Conservation (phyloP, 441 rosid species). For the Euphorbia corollata region DNA sequence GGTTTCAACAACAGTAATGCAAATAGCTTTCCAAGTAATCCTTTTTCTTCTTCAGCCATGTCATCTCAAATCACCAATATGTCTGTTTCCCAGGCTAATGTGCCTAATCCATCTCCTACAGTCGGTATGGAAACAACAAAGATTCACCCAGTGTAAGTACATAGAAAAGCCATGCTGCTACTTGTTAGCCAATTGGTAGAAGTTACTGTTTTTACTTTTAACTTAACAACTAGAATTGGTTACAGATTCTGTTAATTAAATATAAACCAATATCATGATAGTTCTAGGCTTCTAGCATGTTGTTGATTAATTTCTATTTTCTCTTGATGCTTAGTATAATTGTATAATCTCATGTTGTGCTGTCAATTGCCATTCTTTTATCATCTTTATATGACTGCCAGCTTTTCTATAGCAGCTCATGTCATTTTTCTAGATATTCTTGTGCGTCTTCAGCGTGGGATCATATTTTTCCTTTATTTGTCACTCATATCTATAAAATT, state of each 20-base stretch:
- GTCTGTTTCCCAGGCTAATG: conserved; percentile 21
- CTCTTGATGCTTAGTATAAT: background rate
- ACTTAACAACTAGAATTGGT: no score
- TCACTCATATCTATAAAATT: background rate
- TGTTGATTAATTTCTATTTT: background rate
- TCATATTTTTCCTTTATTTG: background rate
- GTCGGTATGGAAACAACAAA: conserved; percentile 25
- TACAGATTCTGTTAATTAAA: background rate
- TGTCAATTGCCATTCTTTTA: background rate
- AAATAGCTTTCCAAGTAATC: conserved; percentile 22
- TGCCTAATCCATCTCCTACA: conserved; percentile 21
- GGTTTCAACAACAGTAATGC: conserved; percentile 25
- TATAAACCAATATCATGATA: background rate
- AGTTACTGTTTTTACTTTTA: background rate
- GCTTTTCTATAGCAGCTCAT: background rate
- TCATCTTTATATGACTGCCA: background rate
- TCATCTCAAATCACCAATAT: conserved; percentile 23
- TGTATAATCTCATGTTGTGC: background rate
- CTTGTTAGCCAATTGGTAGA: conserved; percentile 6
- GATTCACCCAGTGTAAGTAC: conserved; percentile 36
- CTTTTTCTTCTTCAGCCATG: conserved; percentile 24
- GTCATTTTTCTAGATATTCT: background rate
- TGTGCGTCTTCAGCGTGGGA: background rate
- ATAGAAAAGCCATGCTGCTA: background rate
- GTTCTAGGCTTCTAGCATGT: background rate